A percentile compares a stretch with the other conserved stretches of the same genome.
These are phyloP conservation scores for Prunus yedoensis DNA, from an alignment of 331 rosid species.

Conservation along the genomic window DNA sequence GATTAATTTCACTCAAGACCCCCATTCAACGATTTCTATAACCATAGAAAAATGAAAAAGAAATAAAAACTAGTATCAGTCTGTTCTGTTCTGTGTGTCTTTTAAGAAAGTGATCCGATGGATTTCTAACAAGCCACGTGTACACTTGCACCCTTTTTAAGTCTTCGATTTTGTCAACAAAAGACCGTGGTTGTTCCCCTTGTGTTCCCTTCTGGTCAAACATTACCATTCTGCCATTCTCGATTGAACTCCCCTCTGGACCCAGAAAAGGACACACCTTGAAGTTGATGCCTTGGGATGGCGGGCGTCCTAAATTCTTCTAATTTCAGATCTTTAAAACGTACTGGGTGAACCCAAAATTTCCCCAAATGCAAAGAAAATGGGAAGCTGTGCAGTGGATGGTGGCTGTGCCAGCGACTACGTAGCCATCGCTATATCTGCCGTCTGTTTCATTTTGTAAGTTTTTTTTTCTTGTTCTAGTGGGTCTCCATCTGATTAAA, in stretches of 20 bases:
- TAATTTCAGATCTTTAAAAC: constrained; percentile 4
- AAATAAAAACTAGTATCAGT: too few species aligned
- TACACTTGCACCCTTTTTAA: neutral
- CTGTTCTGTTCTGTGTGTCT: too few species aligned
- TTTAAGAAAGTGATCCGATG: neutral
- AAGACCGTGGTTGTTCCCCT: neutral
- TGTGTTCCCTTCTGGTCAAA: constrained; percentile 12
- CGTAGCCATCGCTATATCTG: constrained; percentile 57
- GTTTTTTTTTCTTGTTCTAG: constrained; percentile 5
- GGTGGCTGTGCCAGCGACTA: constrained; percentile 91
- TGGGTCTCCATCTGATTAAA: constrained; percentile 14
- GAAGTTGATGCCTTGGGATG: neutral
- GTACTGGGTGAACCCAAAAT: neutral
- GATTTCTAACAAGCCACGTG: neutral
- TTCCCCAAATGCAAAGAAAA: constrained; percentile 33
- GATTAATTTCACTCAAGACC: too few species aligned
- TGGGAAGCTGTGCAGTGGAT: constrained; percentile 67
- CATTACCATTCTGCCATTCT: constrained; percentile 10
- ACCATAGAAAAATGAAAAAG: too few species aligned
- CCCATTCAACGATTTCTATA: too few species aligned
- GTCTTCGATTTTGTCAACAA: neutral
- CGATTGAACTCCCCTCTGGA: neutral
- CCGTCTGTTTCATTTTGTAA: constrained; percentile 58
- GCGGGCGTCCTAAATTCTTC: neutral
- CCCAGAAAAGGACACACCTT: neutral